These are phyloP conservation scores for Funneliformis caledonium DNA, from an alignment of 371 early-diverging fungal genomes.

Conservation along the genomic window DNA sequence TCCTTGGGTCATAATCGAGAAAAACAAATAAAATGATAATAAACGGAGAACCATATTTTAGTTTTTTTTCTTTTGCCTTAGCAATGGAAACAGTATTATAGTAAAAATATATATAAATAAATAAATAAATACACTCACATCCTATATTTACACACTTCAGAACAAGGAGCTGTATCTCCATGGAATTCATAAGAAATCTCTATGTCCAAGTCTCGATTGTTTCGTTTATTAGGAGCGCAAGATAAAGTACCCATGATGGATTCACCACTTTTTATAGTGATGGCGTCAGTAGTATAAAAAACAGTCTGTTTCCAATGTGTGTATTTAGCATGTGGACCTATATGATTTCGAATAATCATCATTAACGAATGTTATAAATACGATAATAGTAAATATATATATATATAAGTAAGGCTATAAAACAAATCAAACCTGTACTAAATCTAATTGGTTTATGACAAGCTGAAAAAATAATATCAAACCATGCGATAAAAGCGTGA, in stretches of 20 bases:
- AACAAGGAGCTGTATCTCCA: slow-evolving; percentile 63
- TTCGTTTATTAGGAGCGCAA: slow-evolving; percentile 84
- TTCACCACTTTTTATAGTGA: slow-evolving; percentile 80
- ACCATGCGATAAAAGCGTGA: slow-evolving; percentile 92
- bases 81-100: background rate
- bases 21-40: background rate
- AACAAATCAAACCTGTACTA: slow-evolving; percentile 69
- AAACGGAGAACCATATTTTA: background rate
- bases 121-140: slow-evolving; percentile 62
- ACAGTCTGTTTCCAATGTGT: slow-evolving; percentile 99
- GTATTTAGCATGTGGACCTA: slow-evolving; percentile 75
- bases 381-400: background rate
- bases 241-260: slow-evolving; percentile 77
- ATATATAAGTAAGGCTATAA: too few species aligned
- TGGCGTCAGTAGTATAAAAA: slow-evolving; percentile 81
- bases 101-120: background rate
- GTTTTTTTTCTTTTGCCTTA: too few species aligned
- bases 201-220: slow-evolving; percentile 96
- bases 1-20: slow-evolving; percentile 6
- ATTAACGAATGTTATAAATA: background rate
- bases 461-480: slow-evolving; percentile 90
- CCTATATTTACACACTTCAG: slow-evolving; percentile 81
- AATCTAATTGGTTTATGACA: slow-evolving; percentile 88
- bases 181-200: slow-evolving; percentile 74
- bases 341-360: background rate